Evolutionary conservation across 345 rosid species (phyloP).

Genomic region (Firmiana major): DNA sequence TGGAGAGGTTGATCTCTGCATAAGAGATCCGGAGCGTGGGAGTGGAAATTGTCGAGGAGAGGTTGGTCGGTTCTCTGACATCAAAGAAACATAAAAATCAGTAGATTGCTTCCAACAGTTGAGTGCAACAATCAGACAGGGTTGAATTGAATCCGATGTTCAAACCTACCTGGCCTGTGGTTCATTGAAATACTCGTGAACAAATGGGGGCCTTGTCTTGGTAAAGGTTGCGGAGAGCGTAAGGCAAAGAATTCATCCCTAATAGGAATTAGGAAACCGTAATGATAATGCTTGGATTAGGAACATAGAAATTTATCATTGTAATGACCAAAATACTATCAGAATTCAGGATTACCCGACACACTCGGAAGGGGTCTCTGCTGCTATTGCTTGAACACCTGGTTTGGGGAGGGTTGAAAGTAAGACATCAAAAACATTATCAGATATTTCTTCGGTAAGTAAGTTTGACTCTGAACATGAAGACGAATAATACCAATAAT

Average conservation of each 20-base stretch:
- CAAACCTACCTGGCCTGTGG: slow-evolving; percentile 32
- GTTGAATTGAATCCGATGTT: background rate
- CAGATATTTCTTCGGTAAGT: background rate
- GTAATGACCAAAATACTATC: background rate
- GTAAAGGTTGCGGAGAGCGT: slow-evolving; percentile 30
- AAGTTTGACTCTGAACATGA: background rate
- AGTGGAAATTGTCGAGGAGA: slow-evolving; percentile 55
- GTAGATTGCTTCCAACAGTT: background rate
- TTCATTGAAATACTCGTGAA: slow-evolving; percentile 30
- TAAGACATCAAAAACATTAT: background rate
- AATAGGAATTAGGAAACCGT: slow-evolving; percentile 1
- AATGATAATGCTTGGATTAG: background rate
- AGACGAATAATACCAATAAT: slow-evolving; percentile 30
- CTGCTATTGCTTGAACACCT: slow-evolving; percentile 42
- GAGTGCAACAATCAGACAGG: background rate
- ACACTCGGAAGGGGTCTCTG: slow-evolving; percentile 29
- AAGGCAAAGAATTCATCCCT: slow-evolving; percentile 27
- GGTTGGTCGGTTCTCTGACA: slow-evolving; percentile 42
- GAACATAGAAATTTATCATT: background rate
- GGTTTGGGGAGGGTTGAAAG: background rate
- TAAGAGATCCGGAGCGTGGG: slow-evolving; percentile 41
- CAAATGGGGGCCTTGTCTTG: slow-evolving; percentile 32
- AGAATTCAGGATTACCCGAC: slow-evolving; percentile 32
- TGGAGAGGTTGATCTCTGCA: slow-evolving; percentile 53
- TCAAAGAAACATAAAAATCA: background rate